phyloP scores from a whole-genome alignment of 768 basidiomycete genomes.

The Termitomyces sp. region DNA sequence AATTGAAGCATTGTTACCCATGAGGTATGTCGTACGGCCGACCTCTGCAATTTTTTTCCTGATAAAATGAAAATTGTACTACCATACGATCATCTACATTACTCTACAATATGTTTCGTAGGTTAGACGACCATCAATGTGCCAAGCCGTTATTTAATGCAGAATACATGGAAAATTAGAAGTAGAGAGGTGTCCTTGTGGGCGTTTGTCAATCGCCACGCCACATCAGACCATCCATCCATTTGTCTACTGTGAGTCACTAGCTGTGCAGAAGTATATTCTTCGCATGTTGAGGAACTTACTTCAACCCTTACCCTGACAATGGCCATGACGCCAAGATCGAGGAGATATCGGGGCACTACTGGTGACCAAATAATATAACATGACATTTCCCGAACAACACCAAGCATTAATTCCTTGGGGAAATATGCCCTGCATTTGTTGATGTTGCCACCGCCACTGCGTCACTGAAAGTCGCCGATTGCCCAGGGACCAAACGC shows the following conservation, averaged over 20 bases:
- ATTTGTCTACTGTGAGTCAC: neutral
- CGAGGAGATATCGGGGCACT: too few species aligned
- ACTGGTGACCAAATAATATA: neutral
- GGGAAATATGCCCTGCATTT: neutral
- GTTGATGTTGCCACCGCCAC: neutral
- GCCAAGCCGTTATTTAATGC: neutral
- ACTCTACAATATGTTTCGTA: neutral
- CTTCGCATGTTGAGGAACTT: neutral
- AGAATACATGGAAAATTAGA: neutral
- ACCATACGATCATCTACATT: neutral
- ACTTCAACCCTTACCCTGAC: too few species aligned
- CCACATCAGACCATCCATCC: neutral
- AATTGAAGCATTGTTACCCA: neutral
- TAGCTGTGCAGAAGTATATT: neutral
- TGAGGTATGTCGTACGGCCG: neutral
- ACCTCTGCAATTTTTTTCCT: neutral
- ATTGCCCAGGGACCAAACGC: too few species aligned
- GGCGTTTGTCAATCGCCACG: neutral
- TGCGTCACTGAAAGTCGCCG: neutral
- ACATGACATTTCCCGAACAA: neutral
- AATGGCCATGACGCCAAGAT: too few species aligned
- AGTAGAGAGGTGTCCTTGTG: neutral
- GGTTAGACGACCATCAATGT: neutral
- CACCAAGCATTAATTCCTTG: neutral
- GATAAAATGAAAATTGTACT: neutral